Base-by-base conservation (phyloP, 148 eudicot species). In the Rhododendron williamsianum region DNA sequence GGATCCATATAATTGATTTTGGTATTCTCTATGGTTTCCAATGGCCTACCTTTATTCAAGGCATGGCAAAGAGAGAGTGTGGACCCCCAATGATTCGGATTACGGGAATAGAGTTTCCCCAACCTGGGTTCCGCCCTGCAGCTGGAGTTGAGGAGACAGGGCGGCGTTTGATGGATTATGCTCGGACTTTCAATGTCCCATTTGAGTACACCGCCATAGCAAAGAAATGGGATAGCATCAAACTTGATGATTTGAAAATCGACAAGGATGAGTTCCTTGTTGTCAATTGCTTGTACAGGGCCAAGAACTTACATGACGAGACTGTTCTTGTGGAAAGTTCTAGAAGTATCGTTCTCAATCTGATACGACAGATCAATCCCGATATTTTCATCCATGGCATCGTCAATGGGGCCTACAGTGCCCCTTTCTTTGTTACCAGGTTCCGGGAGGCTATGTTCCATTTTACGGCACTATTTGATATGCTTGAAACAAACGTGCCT, bases 21-120 rank as follows among this genome's bases (percentile, higher is more conserved):
- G 90, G 90, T 45, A 89, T 89, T 65, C 87, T 89, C 27, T 89
- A 89, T 82, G 90, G 90, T 74, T 89, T 89, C 85, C 90, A 89
- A 52, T 89, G 90, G 90, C 90, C 90, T 10, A 84, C 87, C 54
- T 81, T 87, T 15, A 84, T 89, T 69, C 88, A 89, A 69, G 83
- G 79, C 54, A 80, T 87, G 36, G 41, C 90, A 27, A n/a, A 18
- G 0, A 78, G 90, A 85, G 82, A 80, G 25, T 87, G 90, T 25
- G 90, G 90, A 12, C 87, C 88, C 9, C 88, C 90, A 21, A 87
- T 71, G 84, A 84, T 89, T 78, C 80, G 88, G 80, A 89, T 89
- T 33, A 89, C 90, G 6, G 90, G 90, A 25, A 82, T 89, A 63
- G 90, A 87, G 48, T 87, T 86, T 81, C 88, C 90, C 35, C 86